Evolutionary conservation across 2,329 filamentous ascomycete genomes (phyloP).

Genomic region (Chlorencoelia australis): DNA sequence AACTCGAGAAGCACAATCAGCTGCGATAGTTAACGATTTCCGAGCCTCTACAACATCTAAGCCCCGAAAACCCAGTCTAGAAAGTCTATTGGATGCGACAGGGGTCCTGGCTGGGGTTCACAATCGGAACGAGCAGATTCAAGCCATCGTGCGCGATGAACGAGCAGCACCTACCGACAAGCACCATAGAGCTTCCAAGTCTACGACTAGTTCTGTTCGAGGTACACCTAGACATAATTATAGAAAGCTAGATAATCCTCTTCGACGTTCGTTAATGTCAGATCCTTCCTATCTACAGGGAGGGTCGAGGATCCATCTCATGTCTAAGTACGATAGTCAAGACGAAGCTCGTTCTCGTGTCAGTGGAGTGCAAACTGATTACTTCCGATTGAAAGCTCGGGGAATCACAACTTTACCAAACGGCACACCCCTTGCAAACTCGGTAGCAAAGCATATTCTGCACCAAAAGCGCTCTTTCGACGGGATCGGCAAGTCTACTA

Average conservation of each 20-base stretch:
- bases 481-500: constrained; percentile 13
- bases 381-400: constrained; percentile 28
- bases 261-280: constrained; percentile 23
- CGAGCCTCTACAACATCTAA: constrained; percentile 14
- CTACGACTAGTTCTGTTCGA: constrained; percentile 9
- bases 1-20: constrained; percentile 18
- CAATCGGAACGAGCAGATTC: constrained; percentile 12
- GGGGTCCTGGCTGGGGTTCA: constrained; percentile 21
- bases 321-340: constrained; percentile 15
- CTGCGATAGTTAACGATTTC: constrained; percentile 25
- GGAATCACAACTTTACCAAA: constrained; percentile 25
- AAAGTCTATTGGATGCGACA: constrained; percentile 19
- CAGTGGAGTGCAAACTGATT: constrained; percentile 28
- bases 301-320: constrained; percentile 23
- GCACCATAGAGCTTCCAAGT: constrained; percentile 13
- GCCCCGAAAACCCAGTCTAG: constrained; percentile 16
- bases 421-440: constrained; percentile 23
- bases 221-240: constrained; percentile 15
- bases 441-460: constrained; percentile 19
- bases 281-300: constrained; percentile 25
- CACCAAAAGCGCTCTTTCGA: constrained; percentile 21
- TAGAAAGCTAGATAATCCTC: constrained; percentile 17
- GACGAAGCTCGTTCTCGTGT: constrained; percentile 18
- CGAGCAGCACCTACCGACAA: constrained; percentile 8
- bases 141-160: constrained; percentile 13